Conservation (phyloP, 2,329 filamentous ascomycete genomes). For the Ophiostoma perfectum region DNA sequence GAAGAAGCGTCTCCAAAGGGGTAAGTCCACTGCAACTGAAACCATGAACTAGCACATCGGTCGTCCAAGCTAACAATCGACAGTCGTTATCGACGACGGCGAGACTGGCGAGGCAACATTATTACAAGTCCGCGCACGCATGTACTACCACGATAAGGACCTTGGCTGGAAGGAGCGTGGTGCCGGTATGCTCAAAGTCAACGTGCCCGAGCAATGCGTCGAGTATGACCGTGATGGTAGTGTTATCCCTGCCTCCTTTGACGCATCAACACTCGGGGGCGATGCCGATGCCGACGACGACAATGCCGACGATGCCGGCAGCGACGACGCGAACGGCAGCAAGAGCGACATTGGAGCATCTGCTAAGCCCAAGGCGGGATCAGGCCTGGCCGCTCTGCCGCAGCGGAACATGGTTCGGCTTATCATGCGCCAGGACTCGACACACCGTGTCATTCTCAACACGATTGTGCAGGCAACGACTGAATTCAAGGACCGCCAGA, state of each 20-base stretch:
- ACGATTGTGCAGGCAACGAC: constrained; percentile 72
- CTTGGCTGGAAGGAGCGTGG: constrained; percentile 86
- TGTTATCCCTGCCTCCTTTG: constrained; percentile 27
- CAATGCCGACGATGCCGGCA: constrained; percentile 27
- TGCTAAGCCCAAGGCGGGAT: constrained; percentile 10
- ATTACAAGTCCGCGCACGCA: constrained; percentile 62
- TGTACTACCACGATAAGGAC: constrained; percentile 70
- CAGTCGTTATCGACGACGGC: constrained; percentile 72
- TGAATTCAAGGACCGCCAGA: constrained; percentile 71
- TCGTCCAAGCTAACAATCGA: constrained; percentile 29
- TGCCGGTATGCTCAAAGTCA: constrained; percentile 76
- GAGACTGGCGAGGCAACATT: constrained; percentile 72
- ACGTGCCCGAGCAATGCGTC: constrained; percentile 57
- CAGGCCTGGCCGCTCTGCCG: constrained; percentile 15
- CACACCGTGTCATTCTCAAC: constrained; percentile 80
- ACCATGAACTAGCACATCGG: neutral
- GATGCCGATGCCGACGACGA: constrained; percentile 25
- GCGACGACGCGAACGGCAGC: constrained; percentile 25
- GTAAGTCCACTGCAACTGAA: constrained; percentile 43
- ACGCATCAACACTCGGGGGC: constrained; percentile 25
- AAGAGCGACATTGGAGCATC: constrained; percentile 28
- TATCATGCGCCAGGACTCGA: constrained; percentile 87
- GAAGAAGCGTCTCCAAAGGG: constrained; percentile 61
- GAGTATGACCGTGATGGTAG: constrained; percentile 44
- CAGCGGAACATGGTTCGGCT: constrained; percentile 59